Evolutionary conservation across 1,284 basidiomycete species (phyloP).

Genomic region (Puccinia polysora): DNA sequence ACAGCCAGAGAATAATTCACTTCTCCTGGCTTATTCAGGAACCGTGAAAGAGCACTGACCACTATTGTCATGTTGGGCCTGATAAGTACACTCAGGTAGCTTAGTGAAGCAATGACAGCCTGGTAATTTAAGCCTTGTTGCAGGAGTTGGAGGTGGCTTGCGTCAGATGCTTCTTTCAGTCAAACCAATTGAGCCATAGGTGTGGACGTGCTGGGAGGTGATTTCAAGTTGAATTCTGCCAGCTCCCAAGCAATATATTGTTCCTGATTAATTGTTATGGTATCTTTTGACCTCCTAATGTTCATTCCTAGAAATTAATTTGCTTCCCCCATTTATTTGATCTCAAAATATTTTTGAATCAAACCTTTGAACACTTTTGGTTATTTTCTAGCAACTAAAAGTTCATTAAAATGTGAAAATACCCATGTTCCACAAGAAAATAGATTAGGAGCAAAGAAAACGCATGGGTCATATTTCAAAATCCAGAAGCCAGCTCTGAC

Average conservation of each 20-base stretch:
- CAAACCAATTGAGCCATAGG: not conserved
- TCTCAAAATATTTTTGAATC: conserved; percentile 2
- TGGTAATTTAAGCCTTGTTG: not conserved
- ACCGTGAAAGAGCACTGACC: not conserved
- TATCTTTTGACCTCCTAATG: not conserved
- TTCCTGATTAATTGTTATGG: not conserved
- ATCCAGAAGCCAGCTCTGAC: not conserved
- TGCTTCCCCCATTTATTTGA: not conserved
- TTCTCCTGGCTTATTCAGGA: not conserved
- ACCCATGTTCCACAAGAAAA: not conserved
- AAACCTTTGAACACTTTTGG: not conserved
- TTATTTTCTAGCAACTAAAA: not conserved
- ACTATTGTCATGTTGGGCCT: not conserved
- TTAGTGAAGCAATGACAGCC: not conserved
- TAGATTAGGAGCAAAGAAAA: not conserved
- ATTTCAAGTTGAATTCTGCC: not conserved
- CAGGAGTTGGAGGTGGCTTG: not conserved
- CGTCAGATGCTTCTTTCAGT: not conserved
- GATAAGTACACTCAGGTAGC: not conserved
- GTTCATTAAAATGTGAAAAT: not conserved
- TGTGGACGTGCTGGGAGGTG: not conserved
- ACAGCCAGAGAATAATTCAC: not conserved
- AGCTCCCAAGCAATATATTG: not conserved
- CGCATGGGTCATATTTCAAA: not conserved
- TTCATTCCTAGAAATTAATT: not conserved